Base-by-base conservation (phyloP, 2,329 filamentous ascomycete genomes). In the Spiromastix sp. region DNA sequence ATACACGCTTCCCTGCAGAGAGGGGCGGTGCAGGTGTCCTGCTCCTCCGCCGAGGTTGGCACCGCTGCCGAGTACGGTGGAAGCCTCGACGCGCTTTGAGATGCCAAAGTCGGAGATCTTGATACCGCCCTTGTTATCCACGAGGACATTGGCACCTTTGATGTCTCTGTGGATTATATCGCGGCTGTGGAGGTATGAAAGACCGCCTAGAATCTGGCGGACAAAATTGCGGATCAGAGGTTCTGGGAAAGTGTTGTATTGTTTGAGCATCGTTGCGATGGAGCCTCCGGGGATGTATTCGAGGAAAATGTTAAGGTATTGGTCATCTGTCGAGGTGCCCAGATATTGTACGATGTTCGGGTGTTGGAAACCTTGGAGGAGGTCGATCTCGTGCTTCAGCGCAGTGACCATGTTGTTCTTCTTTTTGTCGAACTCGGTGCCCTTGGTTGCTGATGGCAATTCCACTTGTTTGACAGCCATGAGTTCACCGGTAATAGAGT, bases 71-170 rank as follows among this genome's bases (percentile, higher is more conserved):
- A 93, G 75, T 29, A 95, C 75, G 41, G 87, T 91, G 38, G 85
- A 81, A 10, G 86, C 86, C 61, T 96, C 89, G 26, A 96, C 82
- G 58, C 93, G 93, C 70, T 98, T 98, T 42, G 84, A 93, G 56
- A 98, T 96, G 55, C 91, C 91, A 50, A 98, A 98, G 68, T 98
- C 91, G 6, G 89, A 96, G 46, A 98, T 98, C 66, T 98, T 98
- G 64, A 98, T 93, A 5, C 85, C 89, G 39, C 91, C 91, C 63
- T 96, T 95, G 69, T 96, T 96, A 66, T 98, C 91, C 38, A 98
- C 91, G 4, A 98, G 77, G 48, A 98, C 93, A 56, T 98, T 98
- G 58, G 91, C 91, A 31, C 91, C 91, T 67, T 98, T 98, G 72
- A 98, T 96, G 55, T 98, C 91, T 41, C 91, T 82, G 59, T 98